phyloP scores from a whole-genome alignment of 805 yeast species.

The Zygosaccharomyces kombuchaensis region DNA sequence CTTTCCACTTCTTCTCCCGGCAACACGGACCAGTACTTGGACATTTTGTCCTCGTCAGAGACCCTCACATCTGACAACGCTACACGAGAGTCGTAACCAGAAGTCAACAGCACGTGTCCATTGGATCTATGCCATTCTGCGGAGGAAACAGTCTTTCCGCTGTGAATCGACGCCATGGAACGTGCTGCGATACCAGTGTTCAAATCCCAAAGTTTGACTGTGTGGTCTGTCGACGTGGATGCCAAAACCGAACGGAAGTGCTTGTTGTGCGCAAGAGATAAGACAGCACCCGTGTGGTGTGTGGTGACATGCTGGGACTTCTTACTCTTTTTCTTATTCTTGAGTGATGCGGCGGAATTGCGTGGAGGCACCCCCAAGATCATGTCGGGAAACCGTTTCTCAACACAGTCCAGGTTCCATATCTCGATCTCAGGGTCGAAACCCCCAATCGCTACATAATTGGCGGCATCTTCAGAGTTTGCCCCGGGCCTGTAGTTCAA shows the following conservation, averaged over 20 bases:
- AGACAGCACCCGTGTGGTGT: slow-evolving; percentile 91
- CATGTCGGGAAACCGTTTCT: slow-evolving; percentile 90
- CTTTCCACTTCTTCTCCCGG: slow-evolving; percentile 80
- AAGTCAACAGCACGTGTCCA: slow-evolving; percentile 71
- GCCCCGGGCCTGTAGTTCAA: slow-evolving; percentile 65
- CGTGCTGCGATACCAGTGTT: slow-evolving; percentile 69
- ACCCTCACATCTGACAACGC: slow-evolving; percentile 85
- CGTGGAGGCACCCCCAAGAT: slow-evolving; percentile 76
- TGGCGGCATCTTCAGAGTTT: slow-evolving; percentile 56
- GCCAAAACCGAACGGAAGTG: slow-evolving; percentile 80
- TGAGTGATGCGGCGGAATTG: slow-evolving; percentile 33
- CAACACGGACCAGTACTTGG: slow-evolving; percentile 59
- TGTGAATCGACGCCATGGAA: slow-evolving; percentile 63
- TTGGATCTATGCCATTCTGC: slow-evolving; percentile 80
- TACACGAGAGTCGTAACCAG: slow-evolving; percentile 85
- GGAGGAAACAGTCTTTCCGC: slow-evolving; percentile 74
- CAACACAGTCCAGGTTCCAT: slow-evolving; percentile 91
- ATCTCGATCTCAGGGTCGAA: slow-evolving; percentile 96
- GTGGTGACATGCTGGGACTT: slow-evolving; percentile 52
- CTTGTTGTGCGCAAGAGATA: slow-evolving; percentile 79
- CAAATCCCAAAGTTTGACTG: slow-evolving; percentile 94
- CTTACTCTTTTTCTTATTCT: slow-evolving; percentile 49
- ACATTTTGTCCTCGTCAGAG: slow-evolving; percentile 53
- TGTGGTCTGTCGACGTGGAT: slow-evolving; percentile 91
- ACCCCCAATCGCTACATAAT: slow-evolving; percentile 94